Base-by-base conservation (phyloP, 2,329 filamentous ascomycete genomes). In the Rhinocladiella similis region DNA sequence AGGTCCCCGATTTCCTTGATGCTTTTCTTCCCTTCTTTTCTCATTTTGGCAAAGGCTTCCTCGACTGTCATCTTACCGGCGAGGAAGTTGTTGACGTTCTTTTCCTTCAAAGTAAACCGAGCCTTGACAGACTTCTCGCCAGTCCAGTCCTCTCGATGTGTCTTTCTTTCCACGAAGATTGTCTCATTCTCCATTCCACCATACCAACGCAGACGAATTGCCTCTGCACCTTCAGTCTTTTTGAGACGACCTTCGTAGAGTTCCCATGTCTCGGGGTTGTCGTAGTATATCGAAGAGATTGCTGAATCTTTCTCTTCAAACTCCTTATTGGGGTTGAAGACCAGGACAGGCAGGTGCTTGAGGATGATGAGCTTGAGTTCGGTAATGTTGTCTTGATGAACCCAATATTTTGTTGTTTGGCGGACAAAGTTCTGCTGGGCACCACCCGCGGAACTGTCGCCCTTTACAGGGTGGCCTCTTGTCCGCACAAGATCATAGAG, bases 391-490 rank as follows among this genome's bases (percentile, higher is more conserved):
- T 97, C 94, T 2, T 90, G 90, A 69, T 99, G 94, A 45, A 99
- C 94, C 94, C 94, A 99, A 78, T 99, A 99, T 75, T 99, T 99
- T 29, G 94, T 99, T 0, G 94, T 99, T 70, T 97, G 90, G 57
- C 94, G 89, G 60, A 99, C 86, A 70, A 99, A 99, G 79, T 89
- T 97, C 69, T 92, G 93, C 74, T 99, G 94, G 62, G 83, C 85
- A 53, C 93, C 94, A 66, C 94, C 94, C 14, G 94, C 94, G 6
- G 92, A 80, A 65, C 91, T 90, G 73, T 99, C 94, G 55, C 94
- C 94, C 75, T 91, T 92, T 68, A 91, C 86, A 0, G 94, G 94
- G 70, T 95, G 93, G 56, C 94, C 94, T 65, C 93, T 84, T 2
- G 93, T 99, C 53, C 94, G 86, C 14, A 97, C 94, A 41, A 95